phyloP scores from a whole-genome alignment of 2,329 filamentous ascomycete genomes.

The Ophiostoma fasciatum region DNA sequence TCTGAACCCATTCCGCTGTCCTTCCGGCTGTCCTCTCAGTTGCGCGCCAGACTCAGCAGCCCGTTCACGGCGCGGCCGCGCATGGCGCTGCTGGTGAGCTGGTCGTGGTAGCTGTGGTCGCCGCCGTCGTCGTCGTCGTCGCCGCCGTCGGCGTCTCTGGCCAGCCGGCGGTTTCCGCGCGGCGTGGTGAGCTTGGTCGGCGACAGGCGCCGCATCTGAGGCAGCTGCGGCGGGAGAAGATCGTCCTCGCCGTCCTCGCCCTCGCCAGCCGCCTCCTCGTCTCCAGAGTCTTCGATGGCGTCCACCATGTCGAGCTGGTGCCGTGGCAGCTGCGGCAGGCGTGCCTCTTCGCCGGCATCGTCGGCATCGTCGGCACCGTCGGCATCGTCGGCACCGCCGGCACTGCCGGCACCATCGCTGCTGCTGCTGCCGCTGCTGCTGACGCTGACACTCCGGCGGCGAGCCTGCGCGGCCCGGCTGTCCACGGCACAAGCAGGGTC shows the following conservation, averaged over 20 bases:
- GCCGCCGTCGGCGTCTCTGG: not conserved
- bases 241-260: not conserved
- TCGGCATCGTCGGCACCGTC: not conserved
- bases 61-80: slow-evolving; percentile 37
- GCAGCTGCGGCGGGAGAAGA: not conserved
- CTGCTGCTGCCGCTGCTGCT: not conserved
- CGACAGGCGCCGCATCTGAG: slow-evolving; percentile 2
- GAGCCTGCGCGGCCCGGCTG: too few species aligned
- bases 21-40: slow-evolving; percentile 10
- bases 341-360: not conserved
- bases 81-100: slow-evolving; percentile 28
- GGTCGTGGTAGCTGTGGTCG: slow-evolving; percentile 11
- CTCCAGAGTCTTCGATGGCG: not conserved
- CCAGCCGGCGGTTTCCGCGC: slow-evolving; percentile 4
- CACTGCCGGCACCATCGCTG: not conserved
- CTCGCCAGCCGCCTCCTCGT: not conserved
- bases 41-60: slow-evolving; percentile 25
- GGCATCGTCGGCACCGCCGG: not conserved
- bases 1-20: not conserved
- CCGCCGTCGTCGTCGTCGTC: slow-evolving; percentile 8
- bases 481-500: not conserved
- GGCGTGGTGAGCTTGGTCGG: slow-evolving; percentile 3
- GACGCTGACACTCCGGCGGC: too few species aligned
- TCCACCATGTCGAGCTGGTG: slow-evolving; percentile 2
- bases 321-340: slow-evolving; percentile 5